Evolutionary conservation across 768 basidiomycete genomes (phyloP).

Genomic region (Russula sp.): DNA sequence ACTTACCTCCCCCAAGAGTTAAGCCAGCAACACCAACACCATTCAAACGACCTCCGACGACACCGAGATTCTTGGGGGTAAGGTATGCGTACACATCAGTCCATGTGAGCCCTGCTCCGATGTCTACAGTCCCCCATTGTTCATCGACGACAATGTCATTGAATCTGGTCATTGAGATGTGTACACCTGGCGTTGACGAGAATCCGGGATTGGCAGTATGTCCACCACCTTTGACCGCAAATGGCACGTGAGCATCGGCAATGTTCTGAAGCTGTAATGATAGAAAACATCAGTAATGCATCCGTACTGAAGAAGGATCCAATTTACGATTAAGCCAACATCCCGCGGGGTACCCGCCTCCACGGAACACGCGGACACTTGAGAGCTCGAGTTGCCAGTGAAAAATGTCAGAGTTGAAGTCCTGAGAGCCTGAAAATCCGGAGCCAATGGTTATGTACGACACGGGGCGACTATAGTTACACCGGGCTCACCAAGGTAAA

Average conservation of each 20-base stretch:
- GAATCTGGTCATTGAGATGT: conserved; percentile 24
- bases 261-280: conserved; percentile 3
- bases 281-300: background rate
- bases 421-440: background rate
- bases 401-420: conserved; percentile 6
- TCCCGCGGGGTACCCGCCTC: conserved; percentile 18
- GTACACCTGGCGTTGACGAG: conserved; percentile 26
- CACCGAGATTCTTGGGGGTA: conserved; percentile 20
- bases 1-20: conserved; percentile 24
- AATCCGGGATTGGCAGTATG: conserved; percentile 23
- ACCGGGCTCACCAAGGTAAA: background rate
- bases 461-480: too few relatives aligned
- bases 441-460: background rate
- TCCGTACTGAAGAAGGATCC: too few relatives aligned
- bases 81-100: conserved; percentile 24
- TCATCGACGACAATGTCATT: conserved; percentile 10
- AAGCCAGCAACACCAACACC: conserved; percentile 24
- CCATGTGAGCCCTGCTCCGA: conserved; percentile 26
- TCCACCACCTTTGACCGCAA: conserved; percentile 25
- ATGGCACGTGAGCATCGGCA: background rate
- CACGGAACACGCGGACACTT: conserved; percentile 18
- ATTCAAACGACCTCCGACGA: conserved; percentile 23
- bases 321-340: conserved; percentile 15
- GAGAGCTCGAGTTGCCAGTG: conserved; percentile 19
- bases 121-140: conserved; percentile 9